phyloP scores from a whole-genome alignment of 1,139 yeast genomes.

The Waltiozyma solani region DNA sequence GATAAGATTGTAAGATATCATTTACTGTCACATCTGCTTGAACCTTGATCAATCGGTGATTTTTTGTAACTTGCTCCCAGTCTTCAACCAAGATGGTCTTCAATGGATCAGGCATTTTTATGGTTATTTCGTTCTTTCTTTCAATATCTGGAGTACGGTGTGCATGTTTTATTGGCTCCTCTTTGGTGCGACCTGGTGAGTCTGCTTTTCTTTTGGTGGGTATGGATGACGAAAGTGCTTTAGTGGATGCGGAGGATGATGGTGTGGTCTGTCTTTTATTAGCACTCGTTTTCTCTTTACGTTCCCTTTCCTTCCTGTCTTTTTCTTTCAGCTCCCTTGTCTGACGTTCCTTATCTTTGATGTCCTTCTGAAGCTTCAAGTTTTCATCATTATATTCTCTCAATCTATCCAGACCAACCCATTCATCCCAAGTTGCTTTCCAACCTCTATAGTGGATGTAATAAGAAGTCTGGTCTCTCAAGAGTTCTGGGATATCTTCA shows the following conservation, averaged over 20 bases:
- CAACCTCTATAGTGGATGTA: conserved; percentile 90
- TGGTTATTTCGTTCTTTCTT: conserved; percentile 38
- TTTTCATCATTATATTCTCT: conserved; percentile 65
- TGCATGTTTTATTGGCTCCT: not conserved
- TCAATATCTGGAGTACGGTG: conserved; percentile 15
- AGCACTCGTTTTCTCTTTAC: too few relatives aligned
- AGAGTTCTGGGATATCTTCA: conserved; percentile 35
- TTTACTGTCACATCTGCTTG: conserved; percentile 48
- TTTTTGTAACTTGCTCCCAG: conserved; percentile 86
- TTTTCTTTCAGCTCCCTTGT: too few relatives aligned
- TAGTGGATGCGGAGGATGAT: conserved; percentile 9
- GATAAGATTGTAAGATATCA: conserved; percentile 40
- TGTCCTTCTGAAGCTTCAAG: conserved; percentile 47
- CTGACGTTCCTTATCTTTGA: too few relatives aligned
- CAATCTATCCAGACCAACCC: conserved; percentile 71
- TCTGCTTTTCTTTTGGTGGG: not conserved
- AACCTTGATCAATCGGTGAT: conserved; percentile 53
- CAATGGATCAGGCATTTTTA: conserved; percentile 53
- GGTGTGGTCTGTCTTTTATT: not conserved
- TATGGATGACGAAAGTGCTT: conserved; percentile 9
- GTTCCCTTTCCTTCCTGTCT: too few relatives aligned
- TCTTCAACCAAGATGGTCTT: conserved; percentile 77
- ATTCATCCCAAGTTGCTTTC: conserved; percentile 95
- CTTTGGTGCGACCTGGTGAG: not conserved
- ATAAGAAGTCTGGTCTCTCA: conserved; percentile 36